Evolutionary conservation across 305 asterid species (phyloP), one percentile per base, ranked within the genome.

Genomic region (Ilex paraguariensis): DNA sequence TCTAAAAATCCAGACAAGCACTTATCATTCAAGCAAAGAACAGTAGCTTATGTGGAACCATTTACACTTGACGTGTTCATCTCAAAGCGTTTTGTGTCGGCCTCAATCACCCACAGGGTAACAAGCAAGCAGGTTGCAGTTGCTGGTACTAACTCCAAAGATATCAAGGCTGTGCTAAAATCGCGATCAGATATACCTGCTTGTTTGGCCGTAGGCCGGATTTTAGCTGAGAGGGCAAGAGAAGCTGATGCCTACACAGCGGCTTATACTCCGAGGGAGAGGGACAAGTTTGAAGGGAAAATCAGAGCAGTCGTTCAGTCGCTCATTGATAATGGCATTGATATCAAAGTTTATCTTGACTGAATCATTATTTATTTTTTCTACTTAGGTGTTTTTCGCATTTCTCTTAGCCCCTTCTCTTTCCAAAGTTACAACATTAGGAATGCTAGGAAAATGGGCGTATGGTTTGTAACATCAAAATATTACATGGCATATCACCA

Each of bases 41-140:
- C 98, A 3, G 71, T 74, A 40, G 96, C 98, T 5, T 92, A 68
- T 84, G 84, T 92, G 88, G 95, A 92, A 56, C 96, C 97, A 0
- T 90, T 90, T 54, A 87, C 94, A 10, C 88, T 92, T 13, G 98
- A 92, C 6, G 94, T 92, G 48, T 84, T 87, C 80, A 85, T 92
- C 51, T 85, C 97, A 33, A 90, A 90, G 67, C 94, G 97, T 13
- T 90, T 85, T 17, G 96, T 90, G 53, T 85, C 97, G 12, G 96
- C 98, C 58, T 92, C 98, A 15, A 72, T 90, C 59, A 92, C 97
- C 51, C 97, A 92, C 69, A 82, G 98, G 70, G 96, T 87, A 36
- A 92, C 97, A 3, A 84, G 95, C 87, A 92, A 84, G 77, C 97
- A 90, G 75, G 98, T 90, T 9, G 98, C 98, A 0, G 97, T 92